Percentiles rank a stretch among this genome's conserved stretches.
Evolutionary conservation across 2,329 filamentous ascomycete genomes (phyloP).

Genomic region (Cucurbitaria berberidis): DNA sequence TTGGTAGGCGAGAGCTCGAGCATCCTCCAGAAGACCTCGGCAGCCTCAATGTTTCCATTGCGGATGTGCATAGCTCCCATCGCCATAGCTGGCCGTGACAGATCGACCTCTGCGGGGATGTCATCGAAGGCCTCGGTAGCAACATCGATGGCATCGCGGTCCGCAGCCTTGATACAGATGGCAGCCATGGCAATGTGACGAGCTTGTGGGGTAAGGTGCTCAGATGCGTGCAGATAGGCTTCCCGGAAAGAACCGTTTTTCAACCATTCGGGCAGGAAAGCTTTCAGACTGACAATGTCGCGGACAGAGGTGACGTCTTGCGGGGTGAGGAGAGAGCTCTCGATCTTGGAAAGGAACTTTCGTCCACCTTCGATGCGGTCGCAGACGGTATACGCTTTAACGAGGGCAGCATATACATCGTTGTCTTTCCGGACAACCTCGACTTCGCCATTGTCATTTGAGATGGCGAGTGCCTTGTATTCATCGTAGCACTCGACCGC

Average conservation of each 20-base stretch:
- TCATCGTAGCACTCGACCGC: slow-evolving; percentile 96
- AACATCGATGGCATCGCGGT: slow-evolving; percentile 72
- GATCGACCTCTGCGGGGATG: slow-evolving; percentile 54
- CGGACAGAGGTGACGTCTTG: slow-evolving; percentile 67
- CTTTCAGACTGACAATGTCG: slow-evolving; percentile 72
- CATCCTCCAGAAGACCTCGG: slow-evolving; percentile 80
- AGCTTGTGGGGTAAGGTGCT: slow-evolving; percentile 63
- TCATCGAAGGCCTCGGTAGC: slow-evolving; percentile 65
- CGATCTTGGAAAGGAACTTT: slow-evolving; percentile 84
- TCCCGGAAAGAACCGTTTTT: slow-evolving; percentile 72
- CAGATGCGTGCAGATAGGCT: slow-evolving; percentile 75
- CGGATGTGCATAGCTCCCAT: slow-evolving; percentile 88
- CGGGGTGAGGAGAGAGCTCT: slow-evolving; percentile 59
- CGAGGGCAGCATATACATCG: slow-evolving; percentile 86
- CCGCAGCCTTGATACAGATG: slow-evolving; percentile 79
- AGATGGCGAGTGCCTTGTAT: slow-evolving; percentile 87
- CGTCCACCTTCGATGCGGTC: slow-evolving; percentile 81
- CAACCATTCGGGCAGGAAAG: slow-evolving; percentile 80
- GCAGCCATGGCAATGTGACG: slow-evolving; percentile 70
- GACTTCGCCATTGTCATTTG: slow-evolving; percentile 75
- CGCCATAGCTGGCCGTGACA: slow-evolving; percentile 69
- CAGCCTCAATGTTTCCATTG: slow-evolving; percentile 76
- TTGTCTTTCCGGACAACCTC: slow-evolving; percentile 76
- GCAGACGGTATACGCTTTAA: slow-evolving; percentile 85
- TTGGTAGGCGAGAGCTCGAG: slow-evolving; percentile 68